These are phyloP conservation scores for Bruguiera hainesii DNA, from an alignment of 441 rosid genomes.

Conservation along the genomic window DNA sequence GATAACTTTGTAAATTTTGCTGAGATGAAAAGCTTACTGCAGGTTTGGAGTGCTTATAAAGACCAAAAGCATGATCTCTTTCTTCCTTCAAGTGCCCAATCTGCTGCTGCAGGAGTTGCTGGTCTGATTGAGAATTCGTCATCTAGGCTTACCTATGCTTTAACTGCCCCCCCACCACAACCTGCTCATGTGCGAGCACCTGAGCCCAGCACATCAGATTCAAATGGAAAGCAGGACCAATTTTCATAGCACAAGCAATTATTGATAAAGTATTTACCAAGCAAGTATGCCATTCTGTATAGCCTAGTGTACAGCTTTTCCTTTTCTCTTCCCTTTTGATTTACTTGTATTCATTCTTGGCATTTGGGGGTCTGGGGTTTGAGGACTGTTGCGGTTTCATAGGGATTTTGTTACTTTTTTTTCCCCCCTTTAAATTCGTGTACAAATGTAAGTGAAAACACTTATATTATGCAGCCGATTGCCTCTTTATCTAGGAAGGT, in stretches of 20 bases:
- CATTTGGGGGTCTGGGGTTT: neutral
- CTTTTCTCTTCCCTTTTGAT: neutral
- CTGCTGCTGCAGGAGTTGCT: constrained; percentile 94
- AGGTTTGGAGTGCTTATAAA: constrained; percentile 98
- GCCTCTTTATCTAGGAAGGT: too few relatives aligned
- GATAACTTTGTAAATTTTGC: neutral
- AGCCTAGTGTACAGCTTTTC: constrained; percentile 36
- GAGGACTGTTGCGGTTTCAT: neutral
- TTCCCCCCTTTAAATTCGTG: too few relatives aligned
- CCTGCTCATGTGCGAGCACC: constrained; percentile 36
- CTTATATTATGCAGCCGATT: too few relatives aligned
- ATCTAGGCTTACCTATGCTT: constrained; percentile 70
- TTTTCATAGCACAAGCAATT: constrained; percentile 21
- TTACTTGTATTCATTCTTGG: neutral
- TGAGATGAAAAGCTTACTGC: constrained; percentile 12
- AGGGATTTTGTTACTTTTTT: too few relatives aligned
- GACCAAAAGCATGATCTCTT: constrained; percentile 98
- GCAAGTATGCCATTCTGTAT: constrained; percentile 7
- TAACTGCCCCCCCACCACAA: constrained; percentile 71
- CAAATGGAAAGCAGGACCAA: constrained; percentile 35
- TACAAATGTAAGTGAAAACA: too few relatives aligned
- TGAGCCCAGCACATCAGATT: constrained; percentile 23
- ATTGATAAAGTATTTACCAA: constrained; percentile 11
- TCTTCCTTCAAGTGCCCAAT: constrained; percentile 94
- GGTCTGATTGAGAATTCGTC: constrained; percentile 91